Base-by-base conservation (phyloP, 768 basidiomycete genomes). In the Tulasnella sp. region DNA sequence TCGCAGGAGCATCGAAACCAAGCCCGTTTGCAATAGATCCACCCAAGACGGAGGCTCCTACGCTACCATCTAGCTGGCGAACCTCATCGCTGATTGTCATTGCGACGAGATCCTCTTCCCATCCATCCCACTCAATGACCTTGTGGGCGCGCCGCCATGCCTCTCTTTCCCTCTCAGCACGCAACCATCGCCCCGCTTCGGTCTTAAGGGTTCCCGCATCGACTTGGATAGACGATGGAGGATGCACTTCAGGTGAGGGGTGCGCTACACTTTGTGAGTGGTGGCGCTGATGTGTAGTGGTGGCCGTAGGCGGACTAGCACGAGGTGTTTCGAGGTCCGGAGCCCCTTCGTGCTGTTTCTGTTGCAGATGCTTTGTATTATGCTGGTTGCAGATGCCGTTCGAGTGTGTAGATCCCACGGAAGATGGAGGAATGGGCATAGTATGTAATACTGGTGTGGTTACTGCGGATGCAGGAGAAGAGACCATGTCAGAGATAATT, bases 121-220 rank as follows among this genome's bases (percentile, higher is more conserved):
- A 92, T 1, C 88, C 89, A 64, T 91, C 88, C 88, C 88, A 91
- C 67, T 92, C 88, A 34, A 77, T 80, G 63, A 83, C 87, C 25
- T 87, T 81, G 68, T 92, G 88, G 2, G 84, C 86, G 71, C 83
- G 76, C 48, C 89, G 80, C 52, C 88, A 72, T 2, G 81, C 78
- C 45, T 77, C 74, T 3, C 89, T 85, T 15, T 77, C 66, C 2
- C 77, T 72, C 68, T 91, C 87, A 64, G 83, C 80, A 64, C 82
- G 78, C 2, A 89, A 75, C 88, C 89, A 92, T 85, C 83, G 10
- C 70, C 70, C 25, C 17, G 57, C 57, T 27, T 59, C 57, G 29
- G 29, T 19, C 29, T 59, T 24, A 5, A 59, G 48, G 31, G 49
- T 34, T 27, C 34, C 34, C 7, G 34, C 15, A 38, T 38, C 34